Conservation (phyloP, 2,329 filamentous ascomycete species). For the Sarocladium strictum region DNA sequence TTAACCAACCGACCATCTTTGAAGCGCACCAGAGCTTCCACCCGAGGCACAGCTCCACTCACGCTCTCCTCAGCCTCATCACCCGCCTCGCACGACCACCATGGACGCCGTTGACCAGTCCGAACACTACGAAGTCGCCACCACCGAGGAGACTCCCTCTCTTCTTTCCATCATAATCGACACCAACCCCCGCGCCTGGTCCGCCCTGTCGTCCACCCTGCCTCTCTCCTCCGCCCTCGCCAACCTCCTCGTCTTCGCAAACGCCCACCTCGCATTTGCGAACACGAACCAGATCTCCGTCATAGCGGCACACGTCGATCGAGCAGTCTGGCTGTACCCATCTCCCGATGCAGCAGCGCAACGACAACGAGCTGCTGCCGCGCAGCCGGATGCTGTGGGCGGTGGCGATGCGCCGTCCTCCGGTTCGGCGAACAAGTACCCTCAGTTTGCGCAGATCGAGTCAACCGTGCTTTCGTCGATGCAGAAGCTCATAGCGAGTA, state of each 20-base stretch:
- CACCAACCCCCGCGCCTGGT: constrained; percentile 94
- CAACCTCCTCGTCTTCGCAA: constrained; percentile 90
- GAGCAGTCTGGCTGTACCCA: constrained; percentile 87
- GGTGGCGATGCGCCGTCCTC: constrained; percentile 42
- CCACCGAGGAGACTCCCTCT: constrained; percentile 60
- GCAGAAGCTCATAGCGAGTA: constrained; percentile 63
- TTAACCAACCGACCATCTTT: background rate
- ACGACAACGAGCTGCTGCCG: background rate
- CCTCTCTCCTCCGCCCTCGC: constrained; percentile 80
- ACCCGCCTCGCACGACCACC: constrained; percentile 18
- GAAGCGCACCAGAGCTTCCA: constrained; percentile 8
- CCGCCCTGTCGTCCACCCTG: constrained; percentile 65
- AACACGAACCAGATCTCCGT: constrained; percentile 90
- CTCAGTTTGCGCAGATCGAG: constrained; percentile 84
- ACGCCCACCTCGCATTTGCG: constrained; percentile 90
- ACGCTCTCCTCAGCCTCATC: constrained; percentile 12
- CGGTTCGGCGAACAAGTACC: constrained; percentile 77
- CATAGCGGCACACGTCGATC: constrained; percentile 81
- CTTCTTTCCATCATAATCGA: constrained; percentile 89
- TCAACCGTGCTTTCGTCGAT: constrained; percentile 71
- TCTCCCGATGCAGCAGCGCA: constrained; percentile 19
- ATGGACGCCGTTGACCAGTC: constrained; percentile 54
- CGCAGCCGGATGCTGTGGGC: constrained; percentile 29
- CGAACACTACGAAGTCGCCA: constrained; percentile 52
- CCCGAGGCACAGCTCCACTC: background rate